These are phyloP conservation scores for Alliaria petiolata DNA, from an alignment of 345 rosid genomes.

Conservation along the genomic window DNA sequence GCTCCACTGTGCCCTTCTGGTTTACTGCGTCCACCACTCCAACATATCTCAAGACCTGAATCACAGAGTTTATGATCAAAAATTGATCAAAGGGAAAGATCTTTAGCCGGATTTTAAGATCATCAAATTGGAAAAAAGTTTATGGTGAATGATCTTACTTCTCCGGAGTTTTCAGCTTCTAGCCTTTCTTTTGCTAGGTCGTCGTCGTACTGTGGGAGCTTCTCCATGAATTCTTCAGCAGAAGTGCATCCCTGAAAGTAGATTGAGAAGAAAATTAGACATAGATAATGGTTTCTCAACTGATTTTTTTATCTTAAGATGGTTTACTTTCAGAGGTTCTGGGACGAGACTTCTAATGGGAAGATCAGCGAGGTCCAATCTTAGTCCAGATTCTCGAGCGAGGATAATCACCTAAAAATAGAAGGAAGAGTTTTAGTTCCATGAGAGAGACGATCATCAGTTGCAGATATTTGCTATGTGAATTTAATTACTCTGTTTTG, in stretches of 20 bases:
- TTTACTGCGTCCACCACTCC: conserved; percentile 79
- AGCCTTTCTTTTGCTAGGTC: conserved; percentile 59
- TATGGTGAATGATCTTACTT: conserved; percentile 45
- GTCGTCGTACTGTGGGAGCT: conserved; percentile 64
- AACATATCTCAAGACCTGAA: conserved; percentile 84
- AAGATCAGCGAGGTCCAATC: conserved; percentile 81
- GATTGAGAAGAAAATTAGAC: neutral
- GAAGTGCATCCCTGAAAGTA: conserved; percentile 57
- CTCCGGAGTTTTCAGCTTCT: conserved; percentile 74
- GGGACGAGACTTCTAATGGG: conserved; percentile 89
- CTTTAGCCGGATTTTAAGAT: neutral
- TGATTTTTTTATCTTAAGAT: neutral
- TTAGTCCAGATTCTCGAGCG: conserved; percentile 94
- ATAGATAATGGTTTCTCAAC: neutral
- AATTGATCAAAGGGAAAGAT: neutral
- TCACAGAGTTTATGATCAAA: neutral
- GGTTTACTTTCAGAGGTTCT: conserved; percentile 68
- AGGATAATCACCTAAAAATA: conserved; percentile 86
- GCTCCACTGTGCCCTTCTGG: conserved; percentile 63
- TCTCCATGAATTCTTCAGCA: conserved; percentile 80
- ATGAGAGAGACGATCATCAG: conserved; percentile 50
- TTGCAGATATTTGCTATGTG: neutral
- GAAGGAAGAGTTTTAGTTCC: neutral
- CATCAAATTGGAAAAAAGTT: too few species aligned
- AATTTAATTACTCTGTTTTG: neutral